phyloP scores from a whole-genome alignment of 768 basidiomycete genomes.

The Pleurotus sapidus region DNA sequence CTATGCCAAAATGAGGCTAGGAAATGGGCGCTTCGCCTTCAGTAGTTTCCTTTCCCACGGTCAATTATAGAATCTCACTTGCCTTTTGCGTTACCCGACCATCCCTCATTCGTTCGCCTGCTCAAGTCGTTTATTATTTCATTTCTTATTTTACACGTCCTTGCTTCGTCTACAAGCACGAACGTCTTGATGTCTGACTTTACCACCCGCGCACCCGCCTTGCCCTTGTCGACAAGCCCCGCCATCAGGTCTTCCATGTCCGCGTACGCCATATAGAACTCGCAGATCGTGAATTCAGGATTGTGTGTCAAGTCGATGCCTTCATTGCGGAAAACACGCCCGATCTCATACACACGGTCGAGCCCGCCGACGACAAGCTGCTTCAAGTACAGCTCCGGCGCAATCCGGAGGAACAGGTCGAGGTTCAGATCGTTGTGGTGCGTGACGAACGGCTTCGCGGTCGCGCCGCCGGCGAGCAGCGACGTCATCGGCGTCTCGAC shows the following conservation, averaged over 20 bases:
- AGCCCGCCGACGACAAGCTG: conserved; percentile 95
- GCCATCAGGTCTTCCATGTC: conserved; percentile 99
- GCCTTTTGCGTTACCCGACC: no score
- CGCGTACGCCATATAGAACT: conserved; percentile 99
- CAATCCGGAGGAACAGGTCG: conserved; percentile 95
- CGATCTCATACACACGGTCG: conserved; percentile 98
- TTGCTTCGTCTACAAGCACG: no score
- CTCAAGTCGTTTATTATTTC: no score
- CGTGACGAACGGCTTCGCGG: conserved; percentile 97
- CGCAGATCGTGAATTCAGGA: conserved; percentile 98
- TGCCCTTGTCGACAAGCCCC: no score
- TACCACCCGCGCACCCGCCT: no score
- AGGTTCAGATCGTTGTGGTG: conserved; percentile 98
- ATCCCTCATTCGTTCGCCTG: no score
- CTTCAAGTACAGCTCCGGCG: conserved; percentile 98
- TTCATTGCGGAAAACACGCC: conserved; percentile 97
- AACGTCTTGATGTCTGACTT: no score
- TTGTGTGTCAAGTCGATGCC: conserved; percentile 99
- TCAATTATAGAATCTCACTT: no score
- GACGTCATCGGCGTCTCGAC: conserved; percentile 99
- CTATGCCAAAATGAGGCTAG: no score
- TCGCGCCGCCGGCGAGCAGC: conserved; percentile 94
- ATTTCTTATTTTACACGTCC: no score
- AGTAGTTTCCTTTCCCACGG: no score
- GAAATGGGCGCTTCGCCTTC: no score